Percentiles rank a stretch among this genome's conserved stretches.
Conservation (phyloP, 164 flowering plant genomes). For the Buxus sempervirens region DNA sequence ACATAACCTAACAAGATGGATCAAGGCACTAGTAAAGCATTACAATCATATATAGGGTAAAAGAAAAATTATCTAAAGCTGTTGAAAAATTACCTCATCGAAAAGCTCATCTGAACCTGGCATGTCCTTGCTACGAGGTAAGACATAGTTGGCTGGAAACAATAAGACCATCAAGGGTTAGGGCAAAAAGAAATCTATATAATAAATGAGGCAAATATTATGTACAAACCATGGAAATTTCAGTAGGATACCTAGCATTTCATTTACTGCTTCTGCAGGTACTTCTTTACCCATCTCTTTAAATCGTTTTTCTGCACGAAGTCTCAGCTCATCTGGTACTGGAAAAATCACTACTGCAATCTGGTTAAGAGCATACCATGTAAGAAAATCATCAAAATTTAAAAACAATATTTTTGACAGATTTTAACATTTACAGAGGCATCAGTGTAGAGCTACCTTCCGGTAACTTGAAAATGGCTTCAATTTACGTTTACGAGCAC, state of each 20-base stretch:
- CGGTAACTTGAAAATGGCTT: conserved; percentile 41
- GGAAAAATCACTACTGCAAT: conserved; percentile 61
- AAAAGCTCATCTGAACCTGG: conserved; percentile 51
- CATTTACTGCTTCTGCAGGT: conserved; percentile 53
- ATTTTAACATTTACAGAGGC: not conserved
- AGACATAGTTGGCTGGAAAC: conserved; percentile 44
- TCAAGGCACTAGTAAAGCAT: not conserved
- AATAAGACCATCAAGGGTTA: not conserved
- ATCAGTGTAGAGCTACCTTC: conserved; percentile 36
- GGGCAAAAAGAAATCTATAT: not conserved
- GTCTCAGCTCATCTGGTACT: conserved; percentile 41
- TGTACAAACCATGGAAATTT: not conserved
- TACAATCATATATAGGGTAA: not conserved
- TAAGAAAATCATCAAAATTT: not conserved
- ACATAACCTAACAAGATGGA: conserved; percentile 35
- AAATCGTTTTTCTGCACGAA: conserved; percentile 46
- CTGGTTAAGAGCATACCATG: conserved; percentile 19
- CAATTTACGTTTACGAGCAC: conserved; percentile 57
- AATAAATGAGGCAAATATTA: not conserved
- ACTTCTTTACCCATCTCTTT: conserved; percentile 72
- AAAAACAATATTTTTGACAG: not conserved
- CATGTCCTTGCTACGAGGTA: conserved; percentile 58
- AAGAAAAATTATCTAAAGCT: not conserved
- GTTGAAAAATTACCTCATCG: conserved; percentile 40
- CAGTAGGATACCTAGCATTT: conserved; percentile 45